Evolutionary conservation across 1,284 basidiomycete genomes (phyloP), one percentile per base, ranked within the genome.

Genomic region (Sphaerobolus stellatus): DNA sequence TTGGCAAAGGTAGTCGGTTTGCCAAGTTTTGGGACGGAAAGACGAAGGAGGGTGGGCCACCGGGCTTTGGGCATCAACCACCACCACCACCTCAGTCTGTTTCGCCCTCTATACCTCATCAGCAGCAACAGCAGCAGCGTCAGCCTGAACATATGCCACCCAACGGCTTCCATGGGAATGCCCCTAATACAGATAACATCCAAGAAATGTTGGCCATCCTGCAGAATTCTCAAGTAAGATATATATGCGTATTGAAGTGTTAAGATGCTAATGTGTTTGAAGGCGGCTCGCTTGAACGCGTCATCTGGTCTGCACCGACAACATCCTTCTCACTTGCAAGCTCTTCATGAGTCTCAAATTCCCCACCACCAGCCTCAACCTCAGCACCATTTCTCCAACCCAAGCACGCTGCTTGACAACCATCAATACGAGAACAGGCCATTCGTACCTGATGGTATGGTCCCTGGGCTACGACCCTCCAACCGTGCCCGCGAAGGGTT

Each of bases 11-110:
- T 29, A 90, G 88, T 65, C 82, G 88, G 27, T 87, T 91, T 66
- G 88, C 88, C 29, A 91, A 90, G 65, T 89, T 90, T 66, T 91
- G 90, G 58, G 89, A 90, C 60, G 77, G 77, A n/a, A 90, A 88
- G 68, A 66, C 69, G 30, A 79, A 80, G 59, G 85, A 88, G 6
- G 41, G 58, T 41, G 61, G 66, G 29, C 56, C 63, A 27, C 52
- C 67, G 47, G 58, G 66, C 29, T 60, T 68, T n/a, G 62, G 68
- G 20, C 81, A 82, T 59, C 64, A 67, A 33, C 69, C 72, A 38
- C 69, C 69, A n/a, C 64, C 41, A 4, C 41, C 41, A 22, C 41
- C 41, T 43, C 41, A 43, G 18, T 24, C 22, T 18, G 41, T 43
- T 18, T 43, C 41, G 22, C 41, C 41, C 13, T 43, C 41, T 43